Evolutionary conservation across 2,329 filamentous ascomycete genomes (phyloP).

Genomic region (Teratosphaeria zuluensis): DNA sequence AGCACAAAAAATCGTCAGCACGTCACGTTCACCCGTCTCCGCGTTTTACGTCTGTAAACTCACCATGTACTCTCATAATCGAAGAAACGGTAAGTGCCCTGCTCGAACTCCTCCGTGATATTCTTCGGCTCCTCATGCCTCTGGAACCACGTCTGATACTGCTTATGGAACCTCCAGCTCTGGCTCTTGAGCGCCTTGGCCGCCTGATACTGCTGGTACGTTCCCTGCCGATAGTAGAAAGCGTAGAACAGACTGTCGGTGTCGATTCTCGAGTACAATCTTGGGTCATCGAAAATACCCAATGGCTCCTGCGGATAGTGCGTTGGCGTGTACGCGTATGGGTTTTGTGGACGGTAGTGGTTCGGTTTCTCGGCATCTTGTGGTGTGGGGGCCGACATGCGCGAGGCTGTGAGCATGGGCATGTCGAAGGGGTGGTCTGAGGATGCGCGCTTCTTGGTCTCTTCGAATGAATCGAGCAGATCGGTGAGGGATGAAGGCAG

Average conservation of each 20-base stretch:
- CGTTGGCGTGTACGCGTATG: slow-evolving; percentile 61
- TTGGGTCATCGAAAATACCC: slow-evolving; percentile 80
- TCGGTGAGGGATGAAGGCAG: slow-evolving; percentile 82
- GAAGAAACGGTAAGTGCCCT: slow-evolving; percentile 98
- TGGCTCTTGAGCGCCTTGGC: slow-evolving; percentile 97
- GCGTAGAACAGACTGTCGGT: slow-evolving; percentile 96
- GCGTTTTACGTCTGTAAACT: no score
- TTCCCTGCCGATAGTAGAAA: slow-evolving; percentile 97
- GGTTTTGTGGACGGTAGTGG: slow-evolving; percentile 74
- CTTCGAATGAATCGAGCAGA: slow-evolving; percentile 81
- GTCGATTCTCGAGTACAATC: slow-evolving; percentile 80
- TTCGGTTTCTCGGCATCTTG: slow-evolving; percentile 72
- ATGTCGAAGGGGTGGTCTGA: slow-evolving; percentile 56
- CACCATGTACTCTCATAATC: slow-evolving; percentile 99
- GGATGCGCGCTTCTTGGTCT: slow-evolving; percentile 60
- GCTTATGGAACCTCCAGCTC: slow-evolving; percentile 98
- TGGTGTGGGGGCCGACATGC: slow-evolving; percentile 62
- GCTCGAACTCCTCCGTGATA: slow-evolving; percentile 97
- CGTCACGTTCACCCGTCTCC: no score
- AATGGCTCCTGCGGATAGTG: slow-evolving; percentile 93
- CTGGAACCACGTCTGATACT: slow-evolving; percentile 99
- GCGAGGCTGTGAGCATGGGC: slow-evolving; percentile 66
- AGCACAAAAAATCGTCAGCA: slow-evolving; percentile 2
- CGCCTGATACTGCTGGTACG: slow-evolving; percentile 88
- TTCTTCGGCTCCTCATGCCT: slow-evolving; percentile 96